A percentile compares a stretch with the other conserved stretches of the same genome.
These are phyloP conservation scores for Aspergillus tubingensis DNA, from an alignment of 2,329 filamentous ascomycete species.

Conservation along the genomic window DNA sequence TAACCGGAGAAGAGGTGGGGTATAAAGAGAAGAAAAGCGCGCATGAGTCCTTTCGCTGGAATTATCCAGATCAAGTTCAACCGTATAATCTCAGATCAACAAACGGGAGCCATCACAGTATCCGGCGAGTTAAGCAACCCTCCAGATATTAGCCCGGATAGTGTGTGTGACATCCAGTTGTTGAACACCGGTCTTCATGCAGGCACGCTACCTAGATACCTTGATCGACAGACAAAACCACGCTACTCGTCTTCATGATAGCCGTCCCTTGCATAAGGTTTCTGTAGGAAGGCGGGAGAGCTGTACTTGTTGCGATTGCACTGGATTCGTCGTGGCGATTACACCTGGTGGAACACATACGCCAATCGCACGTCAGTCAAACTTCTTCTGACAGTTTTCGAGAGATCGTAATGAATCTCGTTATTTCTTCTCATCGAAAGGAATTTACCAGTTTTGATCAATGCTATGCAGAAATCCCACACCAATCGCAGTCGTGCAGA, in stretches of 20 bases:
- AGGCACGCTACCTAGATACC: slow-evolving; percentile 42
- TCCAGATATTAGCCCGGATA: not conserved
- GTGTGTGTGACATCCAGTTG: slow-evolving; percentile 17
- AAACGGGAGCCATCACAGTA: slow-evolving; percentile 13
- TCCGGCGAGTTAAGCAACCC: not conserved
- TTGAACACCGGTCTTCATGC: slow-evolving; percentile 48
- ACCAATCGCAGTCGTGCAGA: not conserved
- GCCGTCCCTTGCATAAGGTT: slow-evolving; percentile 23
- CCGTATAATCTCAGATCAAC: slow-evolving; percentile 49
- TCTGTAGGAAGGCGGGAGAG: slow-evolving; percentile 25
- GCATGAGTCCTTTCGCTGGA: slow-evolving; percentile 50
- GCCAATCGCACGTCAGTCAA: slow-evolving; percentile 11
- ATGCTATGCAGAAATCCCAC: not conserved
- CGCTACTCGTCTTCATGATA: slow-evolving; percentile 43
- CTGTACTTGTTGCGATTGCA: slow-evolving; percentile 26
- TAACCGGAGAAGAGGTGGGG: not conserved
- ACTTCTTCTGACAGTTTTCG: not conserved
- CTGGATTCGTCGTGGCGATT: slow-evolving; percentile 6
- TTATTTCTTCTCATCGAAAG: not conserved
- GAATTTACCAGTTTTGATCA: not conserved
- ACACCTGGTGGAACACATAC: slow-evolving; percentile 9
- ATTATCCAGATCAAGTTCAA: slow-evolving; percentile 50
- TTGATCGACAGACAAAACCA: slow-evolving; percentile 45
- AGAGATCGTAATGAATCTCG: not conserved
- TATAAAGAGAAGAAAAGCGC: slow-evolving; percentile 26